These are phyloP conservation scores for Thermomucor indicae-seudaticae DNA, from an alignment of 371 early-diverging fungal genomes.

Conservation along the genomic window DNA sequence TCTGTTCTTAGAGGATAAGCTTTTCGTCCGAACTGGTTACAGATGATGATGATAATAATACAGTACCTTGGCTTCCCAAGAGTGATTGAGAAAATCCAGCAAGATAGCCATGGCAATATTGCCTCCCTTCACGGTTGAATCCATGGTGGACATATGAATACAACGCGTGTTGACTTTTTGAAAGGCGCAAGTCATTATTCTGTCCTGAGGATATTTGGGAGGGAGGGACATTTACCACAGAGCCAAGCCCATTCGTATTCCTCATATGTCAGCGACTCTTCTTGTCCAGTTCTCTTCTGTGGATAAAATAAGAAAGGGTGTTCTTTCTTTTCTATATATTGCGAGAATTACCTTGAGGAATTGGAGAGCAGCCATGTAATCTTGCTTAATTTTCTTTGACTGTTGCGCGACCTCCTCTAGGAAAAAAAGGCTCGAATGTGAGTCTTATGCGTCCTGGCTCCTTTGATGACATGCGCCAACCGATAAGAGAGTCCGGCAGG, in stretches of 20 bases:
- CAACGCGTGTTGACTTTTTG: constrained; percentile 57
- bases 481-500: constrained; percentile 38
- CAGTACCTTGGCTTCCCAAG: constrained; percentile 50
- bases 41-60: too few relatives aligned
- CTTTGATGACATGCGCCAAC: too few relatives aligned
- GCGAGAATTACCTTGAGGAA: constrained; percentile 31
- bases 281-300: constrained; percentile 12
- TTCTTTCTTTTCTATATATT: constrained; percentile 2
- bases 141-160: constrained; percentile 49
- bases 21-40: too few relatives aligned
- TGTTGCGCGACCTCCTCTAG: constrained; percentile 44
- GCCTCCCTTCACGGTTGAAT: constrained; percentile 34
- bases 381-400: constrained; percentile 36
- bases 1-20: constrained; percentile 29
- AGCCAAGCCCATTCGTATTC: constrained; percentile 64
- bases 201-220: neutral
- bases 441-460: too few relatives aligned
- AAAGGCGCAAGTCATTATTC: too few relatives aligned
- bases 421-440: too few relatives aligned
- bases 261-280: constrained; percentile 23
- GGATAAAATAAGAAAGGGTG: neutral
- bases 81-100: constrained; percentile 62
- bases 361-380: constrained; percentile 33
- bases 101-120: constrained; percentile 60
- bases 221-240: constrained; percentile 37